Evolutionary conservation across 2,329 filamentous ascomycete species (phyloP), one percentile per base, ranked within the genome.

Genomic region (Exophiala aquamarina): DNA sequence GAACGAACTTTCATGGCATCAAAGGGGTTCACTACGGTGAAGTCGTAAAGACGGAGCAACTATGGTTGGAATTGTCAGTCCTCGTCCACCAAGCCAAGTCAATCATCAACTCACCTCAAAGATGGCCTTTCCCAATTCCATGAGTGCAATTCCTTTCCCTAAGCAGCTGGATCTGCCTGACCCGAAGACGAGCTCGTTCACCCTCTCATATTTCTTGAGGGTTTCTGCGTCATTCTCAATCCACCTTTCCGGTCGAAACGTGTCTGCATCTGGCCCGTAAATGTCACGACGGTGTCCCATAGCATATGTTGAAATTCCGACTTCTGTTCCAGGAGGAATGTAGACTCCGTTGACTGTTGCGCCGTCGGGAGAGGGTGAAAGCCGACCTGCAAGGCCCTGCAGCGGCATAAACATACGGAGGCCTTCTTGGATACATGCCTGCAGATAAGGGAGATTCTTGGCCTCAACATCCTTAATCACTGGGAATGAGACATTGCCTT

Each of bases 251-350:
- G 59, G 59, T 17, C 49, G 49, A 46, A 57, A 61, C 9, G 35
- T 33, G 0, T 73, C 67, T 2, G 71, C 72, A 41, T 77, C 74
- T 0, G 59, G 41, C 3, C 74, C 74, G 62, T 66, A 78, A 44
- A 71, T 61, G 26, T 78, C 74, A 31, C 63, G 65, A 11, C 86
- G 79, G 1, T 87, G 82, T 61, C 93, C 87, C 85, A 92, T 87
- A 3, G 80, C 67, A 42, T 89, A 77, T 0, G 83, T 75, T 37
- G 76, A 82, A 71, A 89, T 32, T 6, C 69, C 73, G 6, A 79
- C 66, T 36, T 70, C 62, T 1, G 70, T 72, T 20, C 75, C 75
- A 28, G 62, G 69, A 0, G 75, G 75, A 18, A 77, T 67, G 55
- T 61, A 70, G 33, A 66, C 57, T 14, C 63, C 65, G 33, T 64